These are phyloP conservation scores for Candida rishiriensis DNA, from an alignment of 805 yeast genomes.

Conservation along the genomic window DNA sequence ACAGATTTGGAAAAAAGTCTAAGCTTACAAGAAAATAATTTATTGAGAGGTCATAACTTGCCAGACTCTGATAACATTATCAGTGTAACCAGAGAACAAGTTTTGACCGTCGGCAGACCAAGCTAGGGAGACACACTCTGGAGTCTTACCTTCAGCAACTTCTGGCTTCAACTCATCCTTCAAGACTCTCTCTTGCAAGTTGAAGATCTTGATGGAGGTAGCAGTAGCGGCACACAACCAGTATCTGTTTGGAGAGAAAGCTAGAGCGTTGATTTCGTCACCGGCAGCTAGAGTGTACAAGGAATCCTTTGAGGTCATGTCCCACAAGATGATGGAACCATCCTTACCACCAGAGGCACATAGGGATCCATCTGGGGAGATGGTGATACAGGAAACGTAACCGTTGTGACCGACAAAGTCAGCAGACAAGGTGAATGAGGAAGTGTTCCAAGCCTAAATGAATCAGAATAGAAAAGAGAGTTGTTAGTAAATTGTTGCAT, in stretches of 20 bases:
- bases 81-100: slow-evolving; percentile 99
- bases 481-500: background rate
- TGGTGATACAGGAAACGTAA: slow-evolving; percentile 93
- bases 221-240: slow-evolving; percentile 99
- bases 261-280: slow-evolving; percentile 96
- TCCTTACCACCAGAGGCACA: slow-evolving; percentile 99
- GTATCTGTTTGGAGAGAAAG: slow-evolving; percentile 99
- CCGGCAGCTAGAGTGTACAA: slow-evolving; percentile 92
- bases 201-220: slow-evolving; percentile 95
- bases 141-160: slow-evolving; percentile 94
- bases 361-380: slow-evolving; percentile 99
- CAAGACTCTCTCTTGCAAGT: slow-evolving; percentile 89
- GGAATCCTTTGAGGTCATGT: slow-evolving; percentile 77
- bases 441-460: slow-evolving; percentile 87
- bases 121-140: slow-evolving; percentile 95
- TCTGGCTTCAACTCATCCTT: slow-evolving; percentile 98
- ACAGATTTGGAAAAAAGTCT: slow-evolving; percentile 3
- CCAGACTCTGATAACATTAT: slow-evolving; percentile 99
- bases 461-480: background rate
- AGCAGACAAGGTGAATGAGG: slow-evolving; percentile 70
- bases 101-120: slow-evolving; percentile 99
- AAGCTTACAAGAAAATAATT: slow-evolving; percentile 19
- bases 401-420: slow-evolving; percentile 99
- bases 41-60: slow-evolving; percentile 89
- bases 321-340: slow-evolving; percentile 98